phyloP scores from a whole-genome alignment of 2,329 filamentous ascomycete species.

The Ophiostoma australiae region DNA sequence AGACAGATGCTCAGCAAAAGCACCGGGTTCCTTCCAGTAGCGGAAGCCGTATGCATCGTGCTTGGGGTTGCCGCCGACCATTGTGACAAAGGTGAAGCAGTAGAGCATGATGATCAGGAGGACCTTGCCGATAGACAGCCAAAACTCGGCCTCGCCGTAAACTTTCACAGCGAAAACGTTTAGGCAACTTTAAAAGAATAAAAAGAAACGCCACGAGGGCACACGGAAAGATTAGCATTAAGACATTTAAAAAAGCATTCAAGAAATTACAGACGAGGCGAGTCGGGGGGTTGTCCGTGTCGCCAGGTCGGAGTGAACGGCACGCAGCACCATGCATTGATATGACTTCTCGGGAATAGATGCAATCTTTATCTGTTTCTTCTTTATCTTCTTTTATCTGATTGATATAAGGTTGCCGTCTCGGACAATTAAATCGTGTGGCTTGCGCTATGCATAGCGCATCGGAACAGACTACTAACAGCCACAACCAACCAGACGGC shows the following conservation, averaged over 20 bases:
- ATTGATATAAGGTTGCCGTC: neutral
- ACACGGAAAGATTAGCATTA: neutral
- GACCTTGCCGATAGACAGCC: slow-evolving; percentile 44
- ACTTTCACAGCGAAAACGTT: slow-evolving; percentile 37
- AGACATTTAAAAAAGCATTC: neutral
- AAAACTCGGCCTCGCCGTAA: slow-evolving; percentile 43
- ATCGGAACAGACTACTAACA: slow-evolving; percentile 2
- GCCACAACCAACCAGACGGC: slow-evolving; percentile 4
- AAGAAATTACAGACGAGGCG: neutral
- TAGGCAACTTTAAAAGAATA: slow-evolving; percentile 18
- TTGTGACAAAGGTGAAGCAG: slow-evolving; percentile 51
- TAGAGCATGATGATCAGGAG: slow-evolving; percentile 53
- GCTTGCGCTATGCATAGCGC: slow-evolving; percentile 7
- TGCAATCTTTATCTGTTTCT: slow-evolving; percentile 4
- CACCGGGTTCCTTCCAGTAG: slow-evolving; percentile 43
- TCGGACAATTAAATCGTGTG: neutral
- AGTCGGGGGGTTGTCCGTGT: neutral
- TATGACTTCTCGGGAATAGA: neutral
- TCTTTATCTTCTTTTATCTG: slow-evolving; percentile 4
- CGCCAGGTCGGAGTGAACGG: neutral
- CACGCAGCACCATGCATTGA: slow-evolving; percentile 6
- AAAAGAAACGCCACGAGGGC: neutral
- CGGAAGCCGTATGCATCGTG: slow-evolving; percentile 43
- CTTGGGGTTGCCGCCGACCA: slow-evolving; percentile 52
- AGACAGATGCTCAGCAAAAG: slow-evolving; percentile 36